Percentiles rank a stretch among this genome's conserved stretches.
Conservation (phyloP, 495 filamentous ascomycete species). For the Corynascus novoguineensis region DNA sequence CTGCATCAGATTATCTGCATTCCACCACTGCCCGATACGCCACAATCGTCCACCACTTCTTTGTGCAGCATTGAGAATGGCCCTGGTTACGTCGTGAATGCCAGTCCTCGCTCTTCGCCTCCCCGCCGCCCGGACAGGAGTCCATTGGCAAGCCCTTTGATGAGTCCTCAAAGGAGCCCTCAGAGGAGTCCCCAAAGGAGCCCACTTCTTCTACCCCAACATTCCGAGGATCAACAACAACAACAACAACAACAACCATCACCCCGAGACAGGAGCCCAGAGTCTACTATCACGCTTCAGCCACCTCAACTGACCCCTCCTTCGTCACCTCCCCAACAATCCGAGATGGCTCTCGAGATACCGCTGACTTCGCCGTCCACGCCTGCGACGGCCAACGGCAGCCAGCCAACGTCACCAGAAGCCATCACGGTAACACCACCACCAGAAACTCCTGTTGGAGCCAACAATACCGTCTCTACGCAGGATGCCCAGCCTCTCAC, state of each 20-base stretch:
- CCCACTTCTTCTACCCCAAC: constrained; percentile 25
- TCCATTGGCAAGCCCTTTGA: constrained; percentile 11
- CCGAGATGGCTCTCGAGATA: constrained; percentile 5
- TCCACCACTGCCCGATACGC: constrained; percentile 42
- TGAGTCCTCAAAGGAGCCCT: constrained; percentile 17
- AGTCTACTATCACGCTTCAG: constrained; percentile 5
- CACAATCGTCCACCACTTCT: constrained; percentile 45
- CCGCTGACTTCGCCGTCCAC: not conserved
- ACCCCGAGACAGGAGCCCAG: constrained; percentile 14
- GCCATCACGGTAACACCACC: not conserved
- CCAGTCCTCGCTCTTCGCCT: constrained; percentile 23
- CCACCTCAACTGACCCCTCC: constrained; percentile 14
- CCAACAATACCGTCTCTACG: constrained; percentile 8
- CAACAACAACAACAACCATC: constrained; percentile 7
- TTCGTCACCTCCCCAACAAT: constrained; percentile 16
- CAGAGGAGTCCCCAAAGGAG: constrained; percentile 25
- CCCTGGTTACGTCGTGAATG: constrained; percentile 11
- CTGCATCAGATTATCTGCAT: constrained; percentile 36
- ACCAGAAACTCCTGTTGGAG: not conserved
- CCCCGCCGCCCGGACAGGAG: constrained; percentile 19
- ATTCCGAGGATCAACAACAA: constrained; percentile 18
- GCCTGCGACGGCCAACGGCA: not conserved
- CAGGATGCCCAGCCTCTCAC: constrained; percentile 41
- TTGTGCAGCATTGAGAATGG: constrained; percentile 41
- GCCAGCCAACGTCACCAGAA: not conserved